phyloP scores from a whole-genome alignment of 1,284 basidiomycete genomes.

The Ganoderma multipileum region DNA sequence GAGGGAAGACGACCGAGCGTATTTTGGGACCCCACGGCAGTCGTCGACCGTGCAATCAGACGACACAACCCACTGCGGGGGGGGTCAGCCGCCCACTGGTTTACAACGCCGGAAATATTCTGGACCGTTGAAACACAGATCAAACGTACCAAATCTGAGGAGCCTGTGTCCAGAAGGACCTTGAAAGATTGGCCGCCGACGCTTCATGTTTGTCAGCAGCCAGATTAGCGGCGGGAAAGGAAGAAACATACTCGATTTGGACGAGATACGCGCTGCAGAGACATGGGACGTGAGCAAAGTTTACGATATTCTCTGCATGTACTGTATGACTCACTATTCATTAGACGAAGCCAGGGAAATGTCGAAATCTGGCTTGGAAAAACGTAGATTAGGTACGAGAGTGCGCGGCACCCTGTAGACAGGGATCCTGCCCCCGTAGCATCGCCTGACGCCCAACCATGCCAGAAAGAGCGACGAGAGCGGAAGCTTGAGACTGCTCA shows the following conservation, averaged over 20 bases:
- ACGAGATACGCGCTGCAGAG: slow-evolving; percentile 49
- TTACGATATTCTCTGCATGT: not conserved
- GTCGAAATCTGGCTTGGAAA: slow-evolving; percentile 30
- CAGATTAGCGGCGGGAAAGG: slow-evolving; percentile 11
- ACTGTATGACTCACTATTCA: slow-evolving; percentile 42
- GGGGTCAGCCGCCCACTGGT: slow-evolving; percentile 23
- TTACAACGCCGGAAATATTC: not conserved
- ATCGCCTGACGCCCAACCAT: slow-evolving; percentile 8
- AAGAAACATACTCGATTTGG: slow-evolving; percentile 42
- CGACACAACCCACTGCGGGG: slow-evolving; percentile 45
- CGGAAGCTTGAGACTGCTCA: slow-evolving; percentile 7
- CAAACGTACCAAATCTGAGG: slow-evolving; percentile 53
- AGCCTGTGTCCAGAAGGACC: slow-evolving; percentile 64
- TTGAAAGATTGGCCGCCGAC: slow-evolving; percentile 56
- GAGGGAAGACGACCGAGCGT: slow-evolving; percentile 42
- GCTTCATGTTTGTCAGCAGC: slow-evolving; percentile 35
- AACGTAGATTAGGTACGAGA: slow-evolving; percentile 33
- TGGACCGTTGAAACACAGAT: not conserved
- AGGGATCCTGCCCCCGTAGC: slow-evolving; percentile 37
- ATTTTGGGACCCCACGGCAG: slow-evolving; percentile 42
- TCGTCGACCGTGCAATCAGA: slow-evolving; percentile 42
- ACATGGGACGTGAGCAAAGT: slow-evolving; percentile 12
- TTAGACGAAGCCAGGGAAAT: slow-evolving; percentile 41
- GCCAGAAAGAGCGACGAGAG: slow-evolving; percentile 6
- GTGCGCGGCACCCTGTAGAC: slow-evolving; percentile 37